These are phyloP conservation scores for Rhododendron griersonianum DNA, from an alignment of 148 eudicot species.

Conservation along the genomic window DNA sequence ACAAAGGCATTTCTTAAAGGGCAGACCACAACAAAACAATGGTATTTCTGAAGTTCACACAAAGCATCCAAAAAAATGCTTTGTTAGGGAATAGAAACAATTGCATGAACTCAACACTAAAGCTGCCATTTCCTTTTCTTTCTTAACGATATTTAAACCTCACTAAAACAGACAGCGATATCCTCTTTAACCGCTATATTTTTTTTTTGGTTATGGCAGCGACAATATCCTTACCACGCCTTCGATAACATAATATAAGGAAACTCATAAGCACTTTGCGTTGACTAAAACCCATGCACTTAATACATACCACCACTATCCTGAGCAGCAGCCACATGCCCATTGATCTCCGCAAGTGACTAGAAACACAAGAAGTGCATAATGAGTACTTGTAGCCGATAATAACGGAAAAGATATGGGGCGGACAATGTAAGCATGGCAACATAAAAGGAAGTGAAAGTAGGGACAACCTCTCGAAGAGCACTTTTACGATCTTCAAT, in stretches of 20 bases:
- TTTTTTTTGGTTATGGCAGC: no score
- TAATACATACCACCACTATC: constrained; percentile 75
- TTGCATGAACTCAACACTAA: background rate
- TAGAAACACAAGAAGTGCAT: constrained; percentile 36
- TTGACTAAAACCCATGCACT: background rate
- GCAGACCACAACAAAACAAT: background rate
- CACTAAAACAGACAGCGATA: background rate
- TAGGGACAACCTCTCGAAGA: constrained; percentile 68
- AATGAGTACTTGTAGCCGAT: constrained; percentile 9
- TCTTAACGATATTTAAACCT: background rate
- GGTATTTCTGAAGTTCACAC: background rate
- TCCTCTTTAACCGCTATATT: background rate
- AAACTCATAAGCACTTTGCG: background rate
- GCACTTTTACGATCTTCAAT: constrained; percentile 93
- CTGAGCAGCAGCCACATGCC: constrained; percentile 71
- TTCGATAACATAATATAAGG: background rate
- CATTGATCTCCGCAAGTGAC: constrained; percentile 94
- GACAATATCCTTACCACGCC: background rate
- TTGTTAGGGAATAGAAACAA: background rate
- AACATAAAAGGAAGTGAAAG: constrained; percentile 3
- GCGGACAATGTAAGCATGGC: background rate
- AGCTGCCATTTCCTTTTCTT: background rate
- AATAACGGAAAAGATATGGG: background rate
- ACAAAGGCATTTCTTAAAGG: background rate
- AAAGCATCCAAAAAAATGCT: background rate